Base-by-base conservation (phyloP, 768 basidiomycete species). In the Serendipita sp. region DNA sequence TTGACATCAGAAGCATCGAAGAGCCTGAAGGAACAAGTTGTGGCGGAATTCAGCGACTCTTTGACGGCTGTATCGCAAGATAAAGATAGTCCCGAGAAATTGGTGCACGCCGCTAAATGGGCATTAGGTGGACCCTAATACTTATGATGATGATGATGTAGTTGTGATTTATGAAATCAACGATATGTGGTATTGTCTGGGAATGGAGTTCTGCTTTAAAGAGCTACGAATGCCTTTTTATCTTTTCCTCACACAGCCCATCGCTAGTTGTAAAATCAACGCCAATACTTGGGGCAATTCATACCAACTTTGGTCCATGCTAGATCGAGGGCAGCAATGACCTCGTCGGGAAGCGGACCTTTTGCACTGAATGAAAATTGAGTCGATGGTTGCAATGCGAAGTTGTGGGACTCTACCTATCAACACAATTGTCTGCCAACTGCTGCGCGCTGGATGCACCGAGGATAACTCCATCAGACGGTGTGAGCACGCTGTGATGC, bases 311-410 rank as follows among this genome's bases (percentile, higher is more conserved):
- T 74, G 60, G 68, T 67, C 69, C 76, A 78, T 1, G 81, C 80
- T 66, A 82, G 76, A 62, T 84, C 79, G 8, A 83, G 71, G 16
- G 77, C 78, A 53, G 76, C 70, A 3, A 83, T 72, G 0, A 85
- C 76, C 34, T 78, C 80, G 45, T 80, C 75, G 2, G 81, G 80
- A 37, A 84, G 74, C 0, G 81, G 80, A 0, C 82, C 82, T 70
- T 81, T 81, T 68, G 76, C 80, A 56, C 74, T 68, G 45, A 37
- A 64, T n/a, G 48, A 51, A 45, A 3, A 15, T 2, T 54, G 15
- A 66, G 30, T 53, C 11, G 24, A 46, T 30, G 18, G 32, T 28
- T n/a, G 30, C 18, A 4, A 34, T 11, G 24, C 2, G 24, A 63
- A 7, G 41, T 5, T 2, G 13, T 41, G 13, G 38, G 13, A 16